Evolutionary conservation across 176 grass and related monocot genomes (phyloP), one percentile per base, ranked within the genome.

Genomic region (Avena atlantica): DNA sequence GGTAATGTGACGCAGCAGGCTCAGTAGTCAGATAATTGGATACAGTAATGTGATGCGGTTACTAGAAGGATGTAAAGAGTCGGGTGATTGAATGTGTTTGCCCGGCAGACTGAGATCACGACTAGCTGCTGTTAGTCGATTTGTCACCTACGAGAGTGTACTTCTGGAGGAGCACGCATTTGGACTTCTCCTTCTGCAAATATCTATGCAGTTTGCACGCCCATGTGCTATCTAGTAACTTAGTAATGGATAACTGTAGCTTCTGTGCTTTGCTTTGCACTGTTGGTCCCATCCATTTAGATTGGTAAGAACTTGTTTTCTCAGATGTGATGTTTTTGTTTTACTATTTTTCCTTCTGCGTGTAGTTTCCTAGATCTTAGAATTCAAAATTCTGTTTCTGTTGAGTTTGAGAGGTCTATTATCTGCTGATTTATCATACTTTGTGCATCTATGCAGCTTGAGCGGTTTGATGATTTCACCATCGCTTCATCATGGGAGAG

Each of bases 401-500:
- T 61, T 44, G 12, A 84, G 4, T 80, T 9, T 24, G 17, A 84
- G 16, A 3, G 69, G 58, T 49, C 27, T 65, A 56, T 31, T 40
- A 51, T 50, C 16, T 60, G 6, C 36, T 87, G 12, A 68, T 80
- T 57, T 80, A 80, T 70, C 23, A 24, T 31, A 37, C 50, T 61
- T 23, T 25, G 8, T 87, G 79, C 79, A 20, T 88, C 34, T 72
- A 10, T 31, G 59, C 92, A 98, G 97, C 75, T 93, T 36, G 88
- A 88, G 72, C 87, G 91, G 23, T 98, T 98, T 19, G 90, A 98
- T 79, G 97, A 98, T 93, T 98, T 98, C 78, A 98, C 94, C 51
- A 92, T 94, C 78, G 97, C 97, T 87, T 98, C 97, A 71, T 93
- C 92, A 78, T 98, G 97, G 93, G 97, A 98, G 88, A 96, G 93